Conservation (phyloP, 768 basidiomycete species). For the Leccinum boreale region DNA sequence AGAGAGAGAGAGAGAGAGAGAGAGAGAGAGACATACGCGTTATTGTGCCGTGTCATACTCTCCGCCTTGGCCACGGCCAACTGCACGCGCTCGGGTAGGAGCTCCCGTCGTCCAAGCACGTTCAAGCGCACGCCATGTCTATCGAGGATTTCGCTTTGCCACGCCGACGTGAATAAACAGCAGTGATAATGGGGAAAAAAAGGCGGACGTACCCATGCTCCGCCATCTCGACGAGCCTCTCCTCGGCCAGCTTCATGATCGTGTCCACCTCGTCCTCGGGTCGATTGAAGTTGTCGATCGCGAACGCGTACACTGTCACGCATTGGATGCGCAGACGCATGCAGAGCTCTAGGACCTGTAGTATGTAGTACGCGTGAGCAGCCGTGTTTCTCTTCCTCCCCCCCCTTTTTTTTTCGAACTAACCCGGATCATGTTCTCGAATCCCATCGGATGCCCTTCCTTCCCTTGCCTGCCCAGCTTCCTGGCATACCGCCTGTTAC, state of each 20-base stretch:
- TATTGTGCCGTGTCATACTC: constrained; percentile 68
- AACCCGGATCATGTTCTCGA: constrained; percentile 73
- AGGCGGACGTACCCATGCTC: constrained; percentile 63
- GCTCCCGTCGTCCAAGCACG: constrained; percentile 67
- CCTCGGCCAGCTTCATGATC: constrained; percentile 64
- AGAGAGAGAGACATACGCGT: constrained; percentile 42
- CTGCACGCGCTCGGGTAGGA: constrained; percentile 80
- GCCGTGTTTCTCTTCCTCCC: no score
- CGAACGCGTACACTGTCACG: constrained; percentile 96
- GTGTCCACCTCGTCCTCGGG: constrained; percentile 80
- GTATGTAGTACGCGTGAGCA: background rate
- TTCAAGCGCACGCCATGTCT: constrained; percentile 81
- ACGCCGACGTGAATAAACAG: background rate
- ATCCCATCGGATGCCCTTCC: constrained; percentile 86
- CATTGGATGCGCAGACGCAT: constrained; percentile 73
- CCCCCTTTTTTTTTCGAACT: constrained; percentile 24
- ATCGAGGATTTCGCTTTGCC: constrained; percentile 71
- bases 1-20: background rate
- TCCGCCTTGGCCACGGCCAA: constrained; percentile 70
- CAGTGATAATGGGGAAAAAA: no score
- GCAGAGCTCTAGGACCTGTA: constrained; percentile 85
- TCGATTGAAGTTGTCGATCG: constrained; percentile 95
- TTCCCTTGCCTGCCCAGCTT: constrained; percentile 57
- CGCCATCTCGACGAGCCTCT: constrained; percentile 65
- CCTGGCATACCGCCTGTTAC: constrained; percentile 89